Percentiles rank a stretch among this genome's conserved stretches.
These are phyloP conservation scores for Rhizophagus sp. DNA, from an alignment of 192 early-diverging fungal genomes.

Conservation along the genomic window DNA sequence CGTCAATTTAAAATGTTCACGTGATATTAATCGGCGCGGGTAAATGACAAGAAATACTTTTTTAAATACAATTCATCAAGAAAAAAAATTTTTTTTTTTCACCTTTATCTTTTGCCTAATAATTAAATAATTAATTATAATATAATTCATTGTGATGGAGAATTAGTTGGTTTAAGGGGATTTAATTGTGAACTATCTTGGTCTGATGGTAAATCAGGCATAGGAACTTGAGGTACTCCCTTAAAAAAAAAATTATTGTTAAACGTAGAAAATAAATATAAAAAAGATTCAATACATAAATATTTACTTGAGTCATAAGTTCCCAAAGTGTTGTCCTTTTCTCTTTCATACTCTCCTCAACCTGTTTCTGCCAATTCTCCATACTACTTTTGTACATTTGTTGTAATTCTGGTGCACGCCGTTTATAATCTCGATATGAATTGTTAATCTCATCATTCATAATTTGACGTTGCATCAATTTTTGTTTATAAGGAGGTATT, in stretches of 20 bases:
- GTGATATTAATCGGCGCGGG: too few species aligned
- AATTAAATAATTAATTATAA: too few species aligned
- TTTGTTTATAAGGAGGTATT: constrained; percentile 64
- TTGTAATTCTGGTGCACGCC: constrained; percentile 69
- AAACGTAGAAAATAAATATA: not conserved
- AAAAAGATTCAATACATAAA: not conserved
- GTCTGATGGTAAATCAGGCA: not conserved
- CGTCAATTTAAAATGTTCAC: too few species aligned
- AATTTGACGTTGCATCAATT: constrained; percentile 62
- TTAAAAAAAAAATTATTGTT: not conserved
- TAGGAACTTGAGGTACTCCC: not conserved
- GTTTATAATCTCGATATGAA: constrained; percentile 70
- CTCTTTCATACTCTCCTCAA: constrained; percentile 77
- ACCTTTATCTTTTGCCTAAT: too few species aligned
- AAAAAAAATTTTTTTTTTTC: too few species aligned
- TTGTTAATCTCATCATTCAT: constrained; percentile 52
- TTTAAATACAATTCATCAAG: too few species aligned
- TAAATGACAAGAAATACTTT: too few species aligned
- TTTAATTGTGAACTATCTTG: not conserved
- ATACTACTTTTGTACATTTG: constrained; percentile 67
- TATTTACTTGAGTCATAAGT: constrained; percentile 59
- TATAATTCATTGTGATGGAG: not conserved
- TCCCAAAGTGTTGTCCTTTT: constrained; percentile 90
- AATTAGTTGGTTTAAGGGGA: not conserved
- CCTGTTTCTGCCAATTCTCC: constrained; percentile 59